Evolutionary conservation across 148 eudicot genomes (phyloP), one percentile per base, ranked within the genome.

Genomic region (Agrostemma githago): DNA sequence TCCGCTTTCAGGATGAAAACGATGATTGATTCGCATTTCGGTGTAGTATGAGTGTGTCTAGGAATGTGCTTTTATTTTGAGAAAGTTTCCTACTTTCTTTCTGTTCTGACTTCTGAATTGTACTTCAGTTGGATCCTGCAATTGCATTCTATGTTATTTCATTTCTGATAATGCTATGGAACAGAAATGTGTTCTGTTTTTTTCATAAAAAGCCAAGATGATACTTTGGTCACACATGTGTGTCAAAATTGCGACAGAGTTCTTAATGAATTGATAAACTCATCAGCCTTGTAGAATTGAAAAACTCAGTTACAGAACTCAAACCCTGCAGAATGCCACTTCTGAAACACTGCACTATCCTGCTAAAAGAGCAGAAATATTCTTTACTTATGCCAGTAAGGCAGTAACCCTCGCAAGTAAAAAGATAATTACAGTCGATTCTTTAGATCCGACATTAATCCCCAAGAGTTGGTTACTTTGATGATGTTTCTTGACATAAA

Each of bases 1-100:
- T 89, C 65, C 87, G 92, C 16, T 86, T 89, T 72, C 83, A 73
- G 14, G 85, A 76, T 19, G 86, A 77, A 0, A 84, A 60, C n/a
- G 79, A 76, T 38, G 38, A 75, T 48, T 38, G 70, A 20, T 12
- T 6, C 3, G 1, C 4, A 17, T 17, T 59, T 38, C 62, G 11
- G 40, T 46, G 19, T 8, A 62, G 17, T 5, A 20, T 72, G 9
- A 17, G 60, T 71, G 41, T 46, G 46, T 7, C 11, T 48, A 48
- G n/a, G 19, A n/a, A 26, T 9, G 8, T 15, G 51, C 58, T 70
- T 56, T 39, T 74, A 74, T 70, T 56, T 39, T 74, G 76, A 41
- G 72, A 77, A 81, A 83, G 81, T 87, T 77, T 62, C 87, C 74
- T 72, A 56, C 85, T 79, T 84, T 80, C 87, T 76, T 76, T 26